Evolutionary conservation across 2,329 filamentous ascomycete species (phyloP).

Genomic region (Albophoma yamanashiensis): DNA sequence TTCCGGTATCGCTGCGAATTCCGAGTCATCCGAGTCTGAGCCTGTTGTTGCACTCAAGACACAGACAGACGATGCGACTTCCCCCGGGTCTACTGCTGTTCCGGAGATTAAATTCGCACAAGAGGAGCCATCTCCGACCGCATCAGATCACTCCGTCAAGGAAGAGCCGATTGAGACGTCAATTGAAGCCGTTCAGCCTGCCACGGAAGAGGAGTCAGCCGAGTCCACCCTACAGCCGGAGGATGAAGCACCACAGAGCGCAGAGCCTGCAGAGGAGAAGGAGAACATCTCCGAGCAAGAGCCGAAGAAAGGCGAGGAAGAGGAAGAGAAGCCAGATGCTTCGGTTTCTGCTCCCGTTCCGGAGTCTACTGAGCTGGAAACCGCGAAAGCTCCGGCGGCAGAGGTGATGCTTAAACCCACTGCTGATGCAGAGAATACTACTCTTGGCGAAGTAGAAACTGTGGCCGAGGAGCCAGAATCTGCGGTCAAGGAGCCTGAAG

Average conservation of each 20-base stretch:
- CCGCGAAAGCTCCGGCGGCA: background rate
- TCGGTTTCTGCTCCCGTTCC: background rate
- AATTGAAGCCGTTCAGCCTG: background rate
- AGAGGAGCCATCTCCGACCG: background rate
- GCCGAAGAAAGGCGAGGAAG: background rate
- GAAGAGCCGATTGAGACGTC: background rate
- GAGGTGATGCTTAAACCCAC: background rate
- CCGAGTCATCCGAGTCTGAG: background rate
- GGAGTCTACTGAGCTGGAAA: background rate
- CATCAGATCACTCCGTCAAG: background rate
- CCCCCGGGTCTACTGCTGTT: background rate
- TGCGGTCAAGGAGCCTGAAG: too few relatives aligned
- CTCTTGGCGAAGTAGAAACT: background rate
- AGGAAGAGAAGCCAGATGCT: background rate
- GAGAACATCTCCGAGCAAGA: background rate
- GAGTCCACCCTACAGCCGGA: background rate
- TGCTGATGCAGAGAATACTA: background rate
- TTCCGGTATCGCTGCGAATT: background rate
- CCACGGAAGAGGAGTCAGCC: background rate
- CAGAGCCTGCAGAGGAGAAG: background rate
- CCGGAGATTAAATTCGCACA: background rate
- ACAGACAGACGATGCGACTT: background rate
- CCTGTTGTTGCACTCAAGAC: background rate
- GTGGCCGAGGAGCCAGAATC: background rate
- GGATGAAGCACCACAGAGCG: background rate